Evolutionary conservation across 2,329 filamentous ascomycete genomes (phyloP).

Genomic region (Dactylellina drechsleri): DNA sequence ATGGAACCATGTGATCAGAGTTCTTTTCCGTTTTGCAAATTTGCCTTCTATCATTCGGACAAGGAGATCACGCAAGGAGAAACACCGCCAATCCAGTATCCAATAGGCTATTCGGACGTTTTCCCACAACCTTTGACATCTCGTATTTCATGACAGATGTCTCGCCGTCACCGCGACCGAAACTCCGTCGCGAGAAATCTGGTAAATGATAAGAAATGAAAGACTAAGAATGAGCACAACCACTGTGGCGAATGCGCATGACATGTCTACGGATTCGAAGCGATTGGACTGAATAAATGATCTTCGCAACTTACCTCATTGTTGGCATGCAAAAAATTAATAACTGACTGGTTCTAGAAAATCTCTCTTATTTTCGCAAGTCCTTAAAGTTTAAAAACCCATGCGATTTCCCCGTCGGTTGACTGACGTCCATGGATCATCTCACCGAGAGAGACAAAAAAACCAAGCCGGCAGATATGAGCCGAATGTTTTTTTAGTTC

Average conservation of each 20-base stretch:
- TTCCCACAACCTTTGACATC: no score
- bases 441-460: neutral
- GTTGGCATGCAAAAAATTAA: neutral
- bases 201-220: neutral
- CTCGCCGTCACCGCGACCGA: constrained; percentile 1
- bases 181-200: neutral
- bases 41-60: neutral
- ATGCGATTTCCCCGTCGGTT: constrained; percentile 5
- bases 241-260: constrained; percentile 9
- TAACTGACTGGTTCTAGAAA: no score
- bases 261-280: constrained; percentile 10
- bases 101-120: constrained; percentile 25
- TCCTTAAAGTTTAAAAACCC: no score
- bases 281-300: constrained; percentile 12
- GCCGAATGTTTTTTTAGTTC: constrained; percentile 3
- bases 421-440: neutral
- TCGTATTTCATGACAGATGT: constrained; percentile 1
- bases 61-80: neutral
- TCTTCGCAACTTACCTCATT: neutral
- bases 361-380: no score
- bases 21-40: neutral
- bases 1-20: neutral
- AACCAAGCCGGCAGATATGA: constrained; percentile 17
- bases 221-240: neutral
- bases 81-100: neutral